Evolutionary conservation across 805 yeast species (phyloP), one percentile per base, ranked within the genome.

Genomic region (Saccharomycopsis fermentans): DNA sequence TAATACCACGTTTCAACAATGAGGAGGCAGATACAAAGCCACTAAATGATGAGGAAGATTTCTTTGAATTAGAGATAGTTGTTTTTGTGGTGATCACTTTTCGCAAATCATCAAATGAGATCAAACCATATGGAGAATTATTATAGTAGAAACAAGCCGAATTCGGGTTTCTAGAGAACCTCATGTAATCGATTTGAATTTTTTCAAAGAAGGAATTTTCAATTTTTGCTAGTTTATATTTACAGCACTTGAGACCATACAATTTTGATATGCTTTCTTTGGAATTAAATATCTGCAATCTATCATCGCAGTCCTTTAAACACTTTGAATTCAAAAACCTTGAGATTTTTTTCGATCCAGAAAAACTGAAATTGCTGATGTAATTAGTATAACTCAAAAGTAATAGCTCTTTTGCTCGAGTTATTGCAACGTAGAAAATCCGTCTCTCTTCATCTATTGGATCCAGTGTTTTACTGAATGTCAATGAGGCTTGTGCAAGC

Each of bases 391-490:
- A 29, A 6, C 50, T 43, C 29, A 43, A 43, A 21, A 43, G 50
- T 24, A 85, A 67, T 26, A 83, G 65, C 3, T 70, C 70, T 68
- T 86, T 85, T 0, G 97, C 95, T 63, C 99, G 76, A 0, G 97
- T 92, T 52, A 84, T 74, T 0, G 96, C 96, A 12, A 94, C 99
- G 69, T 89, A 94, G 60, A 90, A 78, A 64, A 92, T 81, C 55
- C 98, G 70, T 57, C 96, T 71, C 66, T 90, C 97, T 70, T 92
- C 98, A 63, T 86, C 79, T 1, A 81, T 47, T 11, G 71, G 63
- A 62, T 63, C n/a, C 36, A 8, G 35, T 17, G 21, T 24, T 19
- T 54, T 29, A 6, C 1, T 8, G n/a, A 29, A 3, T 34, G 27
- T 50, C 37, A n/a, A 5, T 52, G 47, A 32, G 4, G 29, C 55